Conservation (phyloP, 2,329 filamentous ascomycete genomes). For the Rhynchosporium secalis region DNA sequence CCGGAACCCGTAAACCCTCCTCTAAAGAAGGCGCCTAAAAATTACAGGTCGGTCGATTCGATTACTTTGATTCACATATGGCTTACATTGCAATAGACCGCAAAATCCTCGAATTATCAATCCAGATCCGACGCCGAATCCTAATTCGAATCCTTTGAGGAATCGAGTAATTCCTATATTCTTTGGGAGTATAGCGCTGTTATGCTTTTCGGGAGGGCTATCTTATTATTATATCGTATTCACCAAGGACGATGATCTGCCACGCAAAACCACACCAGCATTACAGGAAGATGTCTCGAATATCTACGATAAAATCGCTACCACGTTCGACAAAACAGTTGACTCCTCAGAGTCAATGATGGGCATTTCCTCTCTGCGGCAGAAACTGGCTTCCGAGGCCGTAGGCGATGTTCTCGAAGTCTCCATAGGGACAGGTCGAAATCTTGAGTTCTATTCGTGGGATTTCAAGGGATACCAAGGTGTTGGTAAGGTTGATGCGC, state of each 20-base stretch:
- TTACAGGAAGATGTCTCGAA: conserved; percentile 37
- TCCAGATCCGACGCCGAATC: background rate
- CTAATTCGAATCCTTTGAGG: conserved; percentile 28
- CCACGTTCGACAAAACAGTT: conserved; percentile 59
- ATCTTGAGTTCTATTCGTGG: conserved; percentile 61
- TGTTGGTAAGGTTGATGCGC: conserved; percentile 29
- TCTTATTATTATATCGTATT: conserved; percentile 13
- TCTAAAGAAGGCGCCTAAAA: background rate
- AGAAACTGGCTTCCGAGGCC: conserved; percentile 49
- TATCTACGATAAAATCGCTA: conserved; percentile 44
- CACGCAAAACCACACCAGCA: conserved; percentile 29
- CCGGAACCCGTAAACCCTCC: background rate
- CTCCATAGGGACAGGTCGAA: conserved; percentile 63
- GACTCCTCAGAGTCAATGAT: conserved; percentile 57
- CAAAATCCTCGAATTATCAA: conserved; percentile 22
- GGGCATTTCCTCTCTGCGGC: conserved; percentile 55
- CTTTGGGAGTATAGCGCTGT: conserved; percentile 22
- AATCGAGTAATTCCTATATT: conserved; percentile 33
- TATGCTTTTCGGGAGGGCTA: conserved; percentile 5
- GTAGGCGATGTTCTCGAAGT: conserved; percentile 61
- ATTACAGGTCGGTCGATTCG: conserved; percentile 21
- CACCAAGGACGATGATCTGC: conserved; percentile 22
- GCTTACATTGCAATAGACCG: conserved; percentile 23
- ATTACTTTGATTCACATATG: background rate
- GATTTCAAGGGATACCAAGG: conserved; percentile 37